phyloP scores from a whole-genome alignment of 164 flowering plant genomes.

The Tinospora cordifolia region DNA sequence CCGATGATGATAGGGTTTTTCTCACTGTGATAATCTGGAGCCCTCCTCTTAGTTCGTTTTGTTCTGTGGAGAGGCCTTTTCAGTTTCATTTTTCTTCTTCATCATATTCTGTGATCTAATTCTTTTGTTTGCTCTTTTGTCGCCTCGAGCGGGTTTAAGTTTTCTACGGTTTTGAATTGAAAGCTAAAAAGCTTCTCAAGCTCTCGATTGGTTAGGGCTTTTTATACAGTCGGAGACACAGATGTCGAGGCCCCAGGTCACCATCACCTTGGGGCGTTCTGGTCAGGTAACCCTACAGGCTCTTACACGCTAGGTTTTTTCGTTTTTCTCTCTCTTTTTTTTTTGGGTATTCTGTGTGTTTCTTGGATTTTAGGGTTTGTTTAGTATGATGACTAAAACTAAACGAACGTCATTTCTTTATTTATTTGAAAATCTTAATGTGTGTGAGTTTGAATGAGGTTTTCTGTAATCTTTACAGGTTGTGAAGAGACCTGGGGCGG shows the following conservation, averaged over 20 bases:
- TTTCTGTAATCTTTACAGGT: slow-evolving; percentile 33
- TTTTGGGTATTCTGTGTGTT: neutral
- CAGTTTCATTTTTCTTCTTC: neutral
- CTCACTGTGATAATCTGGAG: too few species aligned
- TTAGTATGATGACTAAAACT: neutral
- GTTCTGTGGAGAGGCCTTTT: neutral
- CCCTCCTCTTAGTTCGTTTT: too few species aligned
- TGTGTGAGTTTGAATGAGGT: neutral
- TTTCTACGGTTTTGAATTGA: slow-evolving; percentile 1
- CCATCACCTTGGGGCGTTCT: slow-evolving; percentile 61
- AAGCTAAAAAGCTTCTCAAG: neutral
- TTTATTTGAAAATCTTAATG: neutral
- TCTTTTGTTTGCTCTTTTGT: neutral
- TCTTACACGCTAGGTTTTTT: neutral
- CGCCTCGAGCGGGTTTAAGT: neutral
- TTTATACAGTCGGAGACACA: slow-evolving; percentile 18
- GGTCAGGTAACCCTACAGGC: slow-evolving; percentile 46
- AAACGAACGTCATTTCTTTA: too few species aligned
- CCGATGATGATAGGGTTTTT: neutral
- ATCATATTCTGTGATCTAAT: neutral
- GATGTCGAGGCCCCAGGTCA: slow-evolving; percentile 48
- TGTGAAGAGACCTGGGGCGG: slow-evolving; percentile 46
- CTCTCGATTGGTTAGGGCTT: slow-evolving; percentile 11
- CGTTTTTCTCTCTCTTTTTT: too few species aligned
- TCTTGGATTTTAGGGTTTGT: neutral